Base-by-base conservation (phyloP, 352 stramenopile species). In the Pythium apleroticum region DNA sequence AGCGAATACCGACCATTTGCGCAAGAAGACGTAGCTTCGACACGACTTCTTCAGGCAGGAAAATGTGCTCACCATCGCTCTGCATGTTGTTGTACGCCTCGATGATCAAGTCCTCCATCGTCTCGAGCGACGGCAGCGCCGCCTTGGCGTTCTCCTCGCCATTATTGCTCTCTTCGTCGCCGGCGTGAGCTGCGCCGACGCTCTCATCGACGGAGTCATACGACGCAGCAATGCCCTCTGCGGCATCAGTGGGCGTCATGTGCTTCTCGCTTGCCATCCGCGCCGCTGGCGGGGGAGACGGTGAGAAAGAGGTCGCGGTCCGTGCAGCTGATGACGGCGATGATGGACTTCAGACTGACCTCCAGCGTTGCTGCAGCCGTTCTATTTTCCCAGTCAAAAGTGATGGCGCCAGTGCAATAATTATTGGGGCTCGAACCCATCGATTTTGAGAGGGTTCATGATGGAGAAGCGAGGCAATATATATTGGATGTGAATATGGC, bases 21-120 rank as follows among this genome's bases (percentile, higher is more conserved):
- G 77, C 74, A 50, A 84, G 74, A n/a, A 71, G 59, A 58, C 89
- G 84, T 10, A 93, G 68, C 57, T 90, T 90, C 31, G 75, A 71
- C 20, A 81, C 80, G 19, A 93, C 80, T 22, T 91, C 78, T 0
- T 80, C 64, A 12, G 84, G 80, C 27, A 93, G 63, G 39, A 91
- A 91, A 57, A 93, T 91, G 64, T 83, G 82, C 59, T 93, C 84
- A 31, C 82, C 84, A 52, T 93, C 84, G 57, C 81, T 91, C 67
- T 93, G 81, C 77, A 93, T 90, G 69, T 79, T 91, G 62, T 88
- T 89, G 68, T 93, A 93, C 39, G 84, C 84, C 63, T 93, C 84
- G 10, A 93, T 69, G 25, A 93, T 88, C 48, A 91, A 72, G 41
- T 90, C 76, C 65, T 93, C 81, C 58, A 93, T 75, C 52, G 57